Evolutionary conservation across 176 grass and related monocot species (phyloP).

Genomic region (Carex myosuroides): DNA sequence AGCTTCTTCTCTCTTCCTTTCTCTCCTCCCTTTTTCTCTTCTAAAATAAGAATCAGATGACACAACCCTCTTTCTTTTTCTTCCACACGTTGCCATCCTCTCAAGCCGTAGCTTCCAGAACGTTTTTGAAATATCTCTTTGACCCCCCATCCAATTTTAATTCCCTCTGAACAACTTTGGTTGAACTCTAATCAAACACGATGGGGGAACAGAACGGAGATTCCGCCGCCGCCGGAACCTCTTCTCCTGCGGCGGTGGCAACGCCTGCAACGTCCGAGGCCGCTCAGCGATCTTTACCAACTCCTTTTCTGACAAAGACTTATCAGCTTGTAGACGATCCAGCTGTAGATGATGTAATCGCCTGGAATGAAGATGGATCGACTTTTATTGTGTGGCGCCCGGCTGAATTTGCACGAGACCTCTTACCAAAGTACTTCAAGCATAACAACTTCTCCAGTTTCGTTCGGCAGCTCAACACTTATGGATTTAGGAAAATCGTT

Average conservation of each 20-base stretch:
- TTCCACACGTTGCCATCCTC: constrained; percentile 3
- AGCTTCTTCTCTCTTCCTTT: neutral
- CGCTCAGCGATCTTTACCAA: constrained; percentile 50
- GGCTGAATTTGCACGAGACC: constrained; percentile 75
- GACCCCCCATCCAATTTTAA: constrained; percentile 14
- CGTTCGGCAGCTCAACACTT: constrained; percentile 95
- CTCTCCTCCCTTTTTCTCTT: neutral
- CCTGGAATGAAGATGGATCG: constrained; percentile 72
- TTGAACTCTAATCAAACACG: constrained; percentile 21
- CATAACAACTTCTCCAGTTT: constrained; percentile 99
- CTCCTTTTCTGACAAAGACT: constrained; percentile 90
- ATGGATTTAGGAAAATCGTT: constrained; percentile 78
- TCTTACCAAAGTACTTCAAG: constrained; percentile 96
- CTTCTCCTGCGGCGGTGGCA: neutral
- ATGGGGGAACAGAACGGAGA: constrained; percentile 37
- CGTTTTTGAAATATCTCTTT: neutral
- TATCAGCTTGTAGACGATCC: constrained; percentile 90
- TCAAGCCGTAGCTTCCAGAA: constrained; percentile 50
- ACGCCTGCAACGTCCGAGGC: neutral
- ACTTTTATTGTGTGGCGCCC: constrained; percentile 84
- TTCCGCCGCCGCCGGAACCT: neutral
- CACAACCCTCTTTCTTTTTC: constrained; percentile 27
- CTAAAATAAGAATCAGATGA: constrained; percentile 33
- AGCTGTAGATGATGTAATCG: constrained; percentile 70
- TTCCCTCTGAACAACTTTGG: constrained; percentile 2